phyloP scores from a whole-genome alignment of 108 stramenopile species.

The Stephanodiscus minutulus region DNA sequence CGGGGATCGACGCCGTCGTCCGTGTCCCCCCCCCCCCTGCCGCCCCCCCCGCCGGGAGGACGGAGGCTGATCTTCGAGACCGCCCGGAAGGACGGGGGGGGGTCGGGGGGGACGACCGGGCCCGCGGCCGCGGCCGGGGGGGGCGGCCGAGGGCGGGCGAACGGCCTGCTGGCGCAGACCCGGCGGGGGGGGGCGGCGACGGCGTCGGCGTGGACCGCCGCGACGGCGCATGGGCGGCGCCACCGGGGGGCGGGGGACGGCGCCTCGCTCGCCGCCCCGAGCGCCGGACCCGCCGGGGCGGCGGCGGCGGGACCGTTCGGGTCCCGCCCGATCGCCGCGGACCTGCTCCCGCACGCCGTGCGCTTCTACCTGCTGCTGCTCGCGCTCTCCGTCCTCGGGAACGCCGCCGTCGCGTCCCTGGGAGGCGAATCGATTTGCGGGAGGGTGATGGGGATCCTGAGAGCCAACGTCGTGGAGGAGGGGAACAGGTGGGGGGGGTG shows the following conservation, averaged over 20 bases:
- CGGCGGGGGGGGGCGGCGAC: neutral
- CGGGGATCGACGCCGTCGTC: neutral
- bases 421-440: neutral
- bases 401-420: neutral
- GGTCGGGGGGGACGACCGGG: constrained; percentile 3
- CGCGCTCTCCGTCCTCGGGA: neutral
- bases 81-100: neutral
- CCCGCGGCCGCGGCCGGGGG: neutral
- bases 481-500: neutral
- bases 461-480: neutral
- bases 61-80: constrained; percentile 39
- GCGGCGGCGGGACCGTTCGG: neutral
- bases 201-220: neutral
- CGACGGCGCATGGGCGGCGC: too few species aligned
- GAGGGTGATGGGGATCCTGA: neutral
- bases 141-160: too few species aligned
- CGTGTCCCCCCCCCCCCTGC: neutral
- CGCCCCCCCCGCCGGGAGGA: constrained; percentile 29
- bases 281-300: too few species aligned
- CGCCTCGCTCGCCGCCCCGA: too few species aligned
- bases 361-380: neutral
- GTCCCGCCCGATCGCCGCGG: neutral
- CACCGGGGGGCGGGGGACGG: too few species aligned
- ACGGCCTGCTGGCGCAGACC: neutral
- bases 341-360: neutral